phyloP scores from a whole-genome alignment of 2,329 filamentous ascomycete species.

The Claviceps arundinis region DNA sequence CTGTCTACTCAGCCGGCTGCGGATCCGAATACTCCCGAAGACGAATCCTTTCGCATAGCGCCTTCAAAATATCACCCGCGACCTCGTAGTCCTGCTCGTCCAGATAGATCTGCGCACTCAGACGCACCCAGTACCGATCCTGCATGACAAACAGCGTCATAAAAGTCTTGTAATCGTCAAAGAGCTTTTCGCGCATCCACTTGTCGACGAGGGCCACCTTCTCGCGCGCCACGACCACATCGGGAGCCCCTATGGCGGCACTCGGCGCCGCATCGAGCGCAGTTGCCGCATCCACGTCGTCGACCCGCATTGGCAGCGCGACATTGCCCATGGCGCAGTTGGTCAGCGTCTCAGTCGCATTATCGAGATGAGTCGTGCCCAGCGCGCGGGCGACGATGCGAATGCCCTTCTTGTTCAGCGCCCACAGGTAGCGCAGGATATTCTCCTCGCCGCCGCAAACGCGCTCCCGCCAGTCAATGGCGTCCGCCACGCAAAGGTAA shows the following conservation, averaged over 20 bases:
- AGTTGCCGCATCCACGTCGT: conserved; percentile 13
- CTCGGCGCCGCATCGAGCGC: conserved; percentile 7
- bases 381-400: conserved; percentile 46
- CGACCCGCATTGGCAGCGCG: conserved; percentile 47
- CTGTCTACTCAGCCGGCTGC: not conserved
- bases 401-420: conserved; percentile 51
- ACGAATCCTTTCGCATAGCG: conserved; percentile 27
- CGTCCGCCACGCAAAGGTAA: conserved; percentile 58
- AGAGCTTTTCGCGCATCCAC: conserved; percentile 44
- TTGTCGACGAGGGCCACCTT: conserved; percentile 28
- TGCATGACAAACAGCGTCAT: conserved; percentile 49
- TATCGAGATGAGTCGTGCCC: conserved; percentile 61
- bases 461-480: conserved; percentile 55
- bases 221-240: conserved; percentile 14
- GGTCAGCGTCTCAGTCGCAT: conserved; percentile 44
- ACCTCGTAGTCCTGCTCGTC: conserved; percentile 66
- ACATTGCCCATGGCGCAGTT: conserved; percentile 63
- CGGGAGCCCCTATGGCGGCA: not conserved
- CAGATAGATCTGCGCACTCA: conserved; percentile 79
- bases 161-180: conserved; percentile 56
- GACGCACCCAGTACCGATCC: conserved; percentile 52
- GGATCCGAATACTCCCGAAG: conserved; percentile 20
- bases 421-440: conserved; percentile 50
- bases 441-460: conserved; percentile 60
- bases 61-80: conserved; percentile 45